Conservation (phyloP, 2,329 filamentous ascomycete genomes). For the Ceratocystis eucalypticola region DNA sequence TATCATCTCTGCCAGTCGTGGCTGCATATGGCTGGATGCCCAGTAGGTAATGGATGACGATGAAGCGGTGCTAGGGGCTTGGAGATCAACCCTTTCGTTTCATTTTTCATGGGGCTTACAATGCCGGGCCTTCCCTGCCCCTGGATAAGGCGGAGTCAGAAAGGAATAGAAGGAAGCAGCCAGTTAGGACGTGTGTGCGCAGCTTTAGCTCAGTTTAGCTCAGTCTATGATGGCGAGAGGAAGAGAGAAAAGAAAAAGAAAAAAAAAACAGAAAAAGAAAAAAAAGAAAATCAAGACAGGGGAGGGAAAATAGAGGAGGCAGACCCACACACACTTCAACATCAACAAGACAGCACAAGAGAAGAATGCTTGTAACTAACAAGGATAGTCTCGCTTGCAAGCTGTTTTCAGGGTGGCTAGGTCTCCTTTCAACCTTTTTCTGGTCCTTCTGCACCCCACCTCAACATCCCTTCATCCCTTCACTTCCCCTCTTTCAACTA, state of each 20-base stretch:
- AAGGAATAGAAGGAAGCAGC: background rate
- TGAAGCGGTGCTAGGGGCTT: background rate
- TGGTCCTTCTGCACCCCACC: background rate
- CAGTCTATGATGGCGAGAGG: background rate
- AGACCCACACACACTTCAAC: background rate
- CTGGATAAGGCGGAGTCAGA: background rate
- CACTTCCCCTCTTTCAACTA: constrained; percentile 2
- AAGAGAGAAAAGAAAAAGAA: too few species aligned
- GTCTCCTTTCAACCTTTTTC: background rate
- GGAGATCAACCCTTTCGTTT: background rate
- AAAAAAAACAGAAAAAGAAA: background rate
- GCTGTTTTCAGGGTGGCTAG: background rate
- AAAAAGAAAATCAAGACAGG: background rate
- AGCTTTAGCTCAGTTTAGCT: background rate
- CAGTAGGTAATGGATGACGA: too few species aligned
- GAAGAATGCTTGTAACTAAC: background rate
- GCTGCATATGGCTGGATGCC: too few species aligned
- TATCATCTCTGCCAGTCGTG: too few species aligned
- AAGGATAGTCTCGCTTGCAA: background rate
- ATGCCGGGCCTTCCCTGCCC: background rate
- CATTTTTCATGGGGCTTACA: background rate
- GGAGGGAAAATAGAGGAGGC: background rate
- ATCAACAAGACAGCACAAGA: background rate
- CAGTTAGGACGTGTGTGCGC: background rate
- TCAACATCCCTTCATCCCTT: background rate